Evolutionary conservation across 2,329 filamentous ascomycete species (phyloP), one percentile per base, ranked within the genome.

Genomic region (Sphaerulina vaccinii): DNA sequence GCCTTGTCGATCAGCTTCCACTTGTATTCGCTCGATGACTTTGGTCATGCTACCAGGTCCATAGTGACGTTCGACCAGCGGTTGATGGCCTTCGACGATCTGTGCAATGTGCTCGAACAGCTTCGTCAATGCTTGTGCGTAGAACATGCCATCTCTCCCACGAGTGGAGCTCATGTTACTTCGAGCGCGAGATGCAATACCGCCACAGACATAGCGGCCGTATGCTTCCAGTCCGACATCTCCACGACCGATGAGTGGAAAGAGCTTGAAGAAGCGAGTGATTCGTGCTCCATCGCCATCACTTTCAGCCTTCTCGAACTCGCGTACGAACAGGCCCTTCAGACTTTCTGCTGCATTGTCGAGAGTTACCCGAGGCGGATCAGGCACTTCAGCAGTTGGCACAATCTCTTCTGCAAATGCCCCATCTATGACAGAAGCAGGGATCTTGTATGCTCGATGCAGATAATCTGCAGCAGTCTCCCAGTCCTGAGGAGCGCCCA

Each of bases 401-500:
- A 99, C 93, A 67, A 96, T 92, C 58, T 90, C 84, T 29, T 91
- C 87, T 0, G 93, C 92, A 68, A 99, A 99, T 13, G 84, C 81
- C 21, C 93, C 90, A 60, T 87, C 81, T 44, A 91, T 79, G 44
- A 99, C 92, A 1, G 86, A 79, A 44, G 84, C 79, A 0, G 92
- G 91, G 10, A 99, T 84, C 60, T 87, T 84, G 54, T 84, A 84
- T 5, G 93, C 91, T 38, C 92, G 83, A 57, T 87, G 83, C 52
- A 99, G 80, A 70, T 97, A 97, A 40, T 82, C 87, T 1, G 93
- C 93, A 3, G 93, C 93, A 2, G 90, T 93, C 71, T 99, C 93
- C 93, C 93, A 99, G 74, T 99, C 93, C 71, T 99, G 93, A 36
- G 93, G 90, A 3, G 91, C 92, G 27, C 92, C 93, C 93, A 99